phyloP scores from a whole-genome alignment of 169 alveolate species.

The Cryptosporidium felis region DNA sequence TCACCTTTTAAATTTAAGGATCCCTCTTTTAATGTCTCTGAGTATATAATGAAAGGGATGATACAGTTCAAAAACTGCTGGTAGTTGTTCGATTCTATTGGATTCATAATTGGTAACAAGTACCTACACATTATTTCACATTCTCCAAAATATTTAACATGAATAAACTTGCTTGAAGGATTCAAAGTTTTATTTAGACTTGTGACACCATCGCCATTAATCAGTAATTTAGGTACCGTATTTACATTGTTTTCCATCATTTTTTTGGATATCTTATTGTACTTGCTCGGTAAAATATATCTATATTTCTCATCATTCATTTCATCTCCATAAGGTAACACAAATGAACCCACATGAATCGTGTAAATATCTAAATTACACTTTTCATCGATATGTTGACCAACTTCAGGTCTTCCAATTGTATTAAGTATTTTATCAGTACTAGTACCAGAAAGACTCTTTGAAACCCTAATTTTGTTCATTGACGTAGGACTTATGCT shows the following conservation, averaged over 20 bases:
- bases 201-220: neutral
- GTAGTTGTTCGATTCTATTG: slow-evolving; percentile 33
- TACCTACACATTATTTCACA: slow-evolving; percentile 34
- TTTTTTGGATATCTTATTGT: neutral
- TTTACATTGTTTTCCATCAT: neutral
- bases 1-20: slow-evolving; percentile 4
- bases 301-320: neutral
- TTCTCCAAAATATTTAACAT: slow-evolving; percentile 36
- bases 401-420: neutral
- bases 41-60: slow-evolving; percentile 46
- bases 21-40: slow-evolving; percentile 17
- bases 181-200: neutral
- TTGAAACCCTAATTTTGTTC: neutral
- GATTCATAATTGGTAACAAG: slow-evolving; percentile 37
- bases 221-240: neutral
- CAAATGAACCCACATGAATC: neutral
- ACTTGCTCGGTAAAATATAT: slow-evolving; percentile 32
- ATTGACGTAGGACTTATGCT: slow-evolving; percentile 48
- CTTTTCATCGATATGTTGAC: neutral
- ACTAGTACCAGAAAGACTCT: neutral
- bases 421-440: neutral
- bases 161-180: slow-evolving; percentile 26
- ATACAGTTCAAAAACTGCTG: slow-evolving; percentile 57
- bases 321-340: neutral
- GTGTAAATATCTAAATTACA: neutral